Conservation (phyloP, 1,139 yeast genomes). For the Kodamaea fungicola region DNA sequence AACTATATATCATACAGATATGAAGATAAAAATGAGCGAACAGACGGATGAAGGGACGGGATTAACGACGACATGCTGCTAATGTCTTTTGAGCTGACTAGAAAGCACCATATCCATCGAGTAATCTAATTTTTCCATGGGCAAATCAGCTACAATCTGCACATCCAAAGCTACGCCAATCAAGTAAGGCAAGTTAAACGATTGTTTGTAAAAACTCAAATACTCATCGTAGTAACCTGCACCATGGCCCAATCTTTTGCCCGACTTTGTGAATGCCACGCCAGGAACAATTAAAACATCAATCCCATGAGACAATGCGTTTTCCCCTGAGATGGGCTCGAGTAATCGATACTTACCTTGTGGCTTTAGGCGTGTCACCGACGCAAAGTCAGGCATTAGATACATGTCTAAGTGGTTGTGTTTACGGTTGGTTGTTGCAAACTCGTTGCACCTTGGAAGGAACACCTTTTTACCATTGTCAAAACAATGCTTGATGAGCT, state of each 20-base stretch:
- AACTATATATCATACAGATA: too few species aligned
- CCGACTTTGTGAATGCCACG: conserved; percentile 61
- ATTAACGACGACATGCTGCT: too few species aligned
- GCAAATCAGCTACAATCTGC: conserved; percentile 60
- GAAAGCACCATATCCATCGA: conserved; percentile 54
- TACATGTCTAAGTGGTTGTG: conserved; percentile 58
- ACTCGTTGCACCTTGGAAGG: conserved; percentile 46
- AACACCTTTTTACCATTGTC: conserved; percentile 41
- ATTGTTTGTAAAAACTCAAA: conserved; percentile 46
- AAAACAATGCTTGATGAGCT: conserved; percentile 50
- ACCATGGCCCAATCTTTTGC: conserved; percentile 82
- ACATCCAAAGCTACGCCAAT: conserved; percentile 71
- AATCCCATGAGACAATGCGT: conserved; percentile 40
- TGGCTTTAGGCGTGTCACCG: conserved; percentile 51
- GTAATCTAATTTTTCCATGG: conserved; percentile 71
- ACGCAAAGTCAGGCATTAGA: conserved; percentile 36
- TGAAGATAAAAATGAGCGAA: too few species aligned
- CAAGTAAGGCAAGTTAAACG: conserved; percentile 38
- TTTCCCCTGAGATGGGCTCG: conserved; percentile 56
- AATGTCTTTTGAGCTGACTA: too few species aligned
- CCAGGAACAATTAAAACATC: conserved; percentile 84
- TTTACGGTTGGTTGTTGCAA: conserved; percentile 21
- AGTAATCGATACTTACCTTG: conserved; percentile 63
- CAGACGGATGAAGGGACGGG: too few species aligned
- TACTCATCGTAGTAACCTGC: conserved; percentile 90